Conservation (phyloP, 768 basidiomycete species). For the Termitomyces sp. region DNA sequence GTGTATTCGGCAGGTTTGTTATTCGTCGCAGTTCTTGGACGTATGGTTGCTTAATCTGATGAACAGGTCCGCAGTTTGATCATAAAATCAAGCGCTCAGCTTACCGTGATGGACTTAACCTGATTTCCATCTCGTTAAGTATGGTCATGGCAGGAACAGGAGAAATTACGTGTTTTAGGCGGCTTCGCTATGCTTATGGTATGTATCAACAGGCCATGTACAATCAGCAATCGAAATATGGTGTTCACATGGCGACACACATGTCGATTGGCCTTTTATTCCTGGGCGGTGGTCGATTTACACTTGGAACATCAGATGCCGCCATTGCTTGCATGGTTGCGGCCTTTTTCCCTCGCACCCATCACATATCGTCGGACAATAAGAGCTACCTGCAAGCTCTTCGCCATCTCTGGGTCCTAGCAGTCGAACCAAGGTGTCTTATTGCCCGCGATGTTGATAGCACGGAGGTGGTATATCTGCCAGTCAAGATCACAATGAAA, state of each 20-base stretch:
- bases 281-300: slow-evolving; percentile 89
- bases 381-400: slow-evolving; percentile 88
- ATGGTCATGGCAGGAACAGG: slow-evolving; percentile 99
- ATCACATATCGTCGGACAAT: slow-evolving; percentile 78
- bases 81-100: slow-evolving; percentile 85
- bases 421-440: slow-evolving; percentile 90
- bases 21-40: slow-evolving; percentile 1
- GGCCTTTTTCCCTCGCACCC: slow-evolving; percentile 90
- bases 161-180: slow-evolving; percentile 82
- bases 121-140: slow-evolving; percentile 80
- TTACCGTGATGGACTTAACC: slow-evolving; percentile 80
- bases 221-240: slow-evolving; percentile 72
- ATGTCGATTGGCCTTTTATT: slow-evolving; percentile 89
- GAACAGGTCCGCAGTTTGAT: slow-evolving; percentile 72
- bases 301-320: slow-evolving; percentile 86
- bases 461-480: slow-evolving; percentile 85
- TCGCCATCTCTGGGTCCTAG: slow-evolving; percentile 94
- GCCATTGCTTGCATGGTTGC: slow-evolving; percentile 87
- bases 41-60: slow-evolving; percentile 1
- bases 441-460: slow-evolving; percentile 92
- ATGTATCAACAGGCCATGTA: slow-evolving; percentile 65
- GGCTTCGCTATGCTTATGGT: slow-evolving; percentile 86
- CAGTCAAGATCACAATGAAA: slow-evolving; percentile 78
- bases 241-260: slow-evolving; percentile 86
- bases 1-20: slow-evolving; percentile 63